Conservation (phyloP, 2,329 filamentous ascomycete species). For the Dothideomycetes sp. region DNA sequence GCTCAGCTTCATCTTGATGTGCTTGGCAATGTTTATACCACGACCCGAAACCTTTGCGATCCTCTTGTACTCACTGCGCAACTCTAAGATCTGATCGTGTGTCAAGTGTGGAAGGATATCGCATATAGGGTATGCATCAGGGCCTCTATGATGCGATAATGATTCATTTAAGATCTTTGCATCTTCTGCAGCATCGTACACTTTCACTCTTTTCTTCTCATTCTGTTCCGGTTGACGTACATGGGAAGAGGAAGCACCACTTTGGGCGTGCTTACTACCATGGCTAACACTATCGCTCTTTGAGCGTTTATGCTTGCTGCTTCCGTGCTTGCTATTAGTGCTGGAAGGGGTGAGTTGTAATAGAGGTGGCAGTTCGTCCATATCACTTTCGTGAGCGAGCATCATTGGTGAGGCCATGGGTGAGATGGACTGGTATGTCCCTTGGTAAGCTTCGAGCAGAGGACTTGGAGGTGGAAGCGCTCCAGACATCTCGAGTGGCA, state of each 20-base stretch:
- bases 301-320: slow-evolving; percentile 1
- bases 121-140: slow-evolving; percentile 62
- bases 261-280: no score
- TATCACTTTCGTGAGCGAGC: slow-evolving; percentile 9
- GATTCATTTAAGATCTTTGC: slow-evolving; percentile 66
- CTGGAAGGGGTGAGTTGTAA: background rate
- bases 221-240: slow-evolving; percentile 13
- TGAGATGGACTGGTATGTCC: slow-evolving; percentile 87
- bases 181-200: slow-evolving; percentile 76
- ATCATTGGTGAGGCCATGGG: slow-evolving; percentile 76
- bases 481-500: slow-evolving; percentile 28
- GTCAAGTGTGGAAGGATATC: slow-evolving; percentile 75
- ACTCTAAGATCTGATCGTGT: slow-evolving; percentile 76
- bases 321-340: background rate
- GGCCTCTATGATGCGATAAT: slow-evolving; percentile 51
- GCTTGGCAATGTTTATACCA: slow-evolving; percentile 76
- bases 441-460: slow-evolving; percentile 81
- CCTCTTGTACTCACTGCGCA: slow-evolving; percentile 83
- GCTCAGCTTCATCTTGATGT: slow-evolving; percentile 71
- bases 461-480: slow-evolving; percentile 62
- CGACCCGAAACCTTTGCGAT: slow-evolving; percentile 74
- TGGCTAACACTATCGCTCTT: slow-evolving; percentile 1
- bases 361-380: slow-evolving; percentile 5
- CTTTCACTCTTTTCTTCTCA: slow-evolving; percentile 54
- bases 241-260: no score